Evolutionary conservation across 2,329 filamentous ascomycete genomes (phyloP).

Genomic region (Colletotrichum camelliae): DNA sequence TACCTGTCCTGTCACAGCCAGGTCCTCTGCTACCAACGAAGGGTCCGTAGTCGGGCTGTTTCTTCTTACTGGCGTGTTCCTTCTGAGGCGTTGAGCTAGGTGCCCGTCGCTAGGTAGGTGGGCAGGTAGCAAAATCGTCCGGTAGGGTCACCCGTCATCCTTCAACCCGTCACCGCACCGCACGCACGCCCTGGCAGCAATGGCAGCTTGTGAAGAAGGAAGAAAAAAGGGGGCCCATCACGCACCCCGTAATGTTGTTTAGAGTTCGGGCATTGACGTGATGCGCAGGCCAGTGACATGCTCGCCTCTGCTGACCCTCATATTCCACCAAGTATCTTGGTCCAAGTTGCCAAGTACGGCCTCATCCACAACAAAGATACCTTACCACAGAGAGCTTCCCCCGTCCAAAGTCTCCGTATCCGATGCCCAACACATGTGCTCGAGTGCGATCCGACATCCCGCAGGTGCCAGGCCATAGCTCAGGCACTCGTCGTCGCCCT

Average conservation of each 20-base stretch:
- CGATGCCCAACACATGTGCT: not conserved
- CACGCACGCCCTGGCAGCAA: not conserved
- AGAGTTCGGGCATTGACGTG: conserved; percentile 19
- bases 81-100: not conserved
- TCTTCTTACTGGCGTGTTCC: not conserved
- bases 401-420: not conserved
- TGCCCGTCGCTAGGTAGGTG: not conserved
- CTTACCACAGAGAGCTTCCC: not conserved
- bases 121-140: not conserved
- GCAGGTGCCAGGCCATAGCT: not conserved
- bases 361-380: not conserved
- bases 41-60: not conserved
- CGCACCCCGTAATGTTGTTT: not conserved
- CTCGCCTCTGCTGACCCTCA: not conserved
- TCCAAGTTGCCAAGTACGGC: not conserved
- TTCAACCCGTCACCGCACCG: not conserved
- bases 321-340: not conserved
- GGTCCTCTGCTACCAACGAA: not conserved
- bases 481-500: not conserved
- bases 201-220: not conserved
- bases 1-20: not conserved
- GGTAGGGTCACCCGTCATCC: not conserved
- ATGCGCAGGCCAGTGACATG: conserved; percentile 6
- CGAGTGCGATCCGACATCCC: not conserved
- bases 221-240: not conserved